Evolutionary conservation across 805 yeast species (phyloP).

Genomic region (Ogataea ganodermae): DNA sequence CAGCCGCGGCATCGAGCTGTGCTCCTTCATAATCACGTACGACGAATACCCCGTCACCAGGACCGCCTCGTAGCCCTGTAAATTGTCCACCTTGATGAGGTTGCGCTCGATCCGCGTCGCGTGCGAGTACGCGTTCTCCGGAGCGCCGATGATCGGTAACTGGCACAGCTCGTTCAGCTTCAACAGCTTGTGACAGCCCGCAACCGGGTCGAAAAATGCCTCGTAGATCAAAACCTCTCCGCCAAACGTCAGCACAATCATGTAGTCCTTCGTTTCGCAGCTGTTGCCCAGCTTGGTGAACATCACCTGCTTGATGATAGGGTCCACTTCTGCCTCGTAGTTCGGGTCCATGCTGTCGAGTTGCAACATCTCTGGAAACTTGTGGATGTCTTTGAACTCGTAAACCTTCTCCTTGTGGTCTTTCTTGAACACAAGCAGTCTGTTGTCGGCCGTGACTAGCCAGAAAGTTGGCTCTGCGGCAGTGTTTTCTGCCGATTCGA

Average conservation of each 20-base stretch:
- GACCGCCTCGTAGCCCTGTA: constrained; percentile 59
- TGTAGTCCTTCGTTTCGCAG: constrained; percentile 54
- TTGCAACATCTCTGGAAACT: constrained; percentile 44
- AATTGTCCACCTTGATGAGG: constrained; percentile 56
- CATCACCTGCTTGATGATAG: constrained; percentile 69
- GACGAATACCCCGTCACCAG: constrained; percentile 77
- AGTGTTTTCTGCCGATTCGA: constrained; percentile 24
- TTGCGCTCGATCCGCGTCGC: constrained; percentile 72
- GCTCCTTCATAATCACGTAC: constrained; percentile 63
- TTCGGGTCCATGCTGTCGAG: constrained; percentile 51
- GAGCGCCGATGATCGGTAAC: constrained; percentile 69
- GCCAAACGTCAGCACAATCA: constrained; percentile 74
- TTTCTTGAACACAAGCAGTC: constrained; percentile 63
- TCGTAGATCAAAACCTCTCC: constrained; percentile 77
- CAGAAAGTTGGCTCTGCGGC: constrained; percentile 51
- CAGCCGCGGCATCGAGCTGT: constrained; percentile 62
- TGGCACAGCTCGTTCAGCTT: constrained; percentile 47
- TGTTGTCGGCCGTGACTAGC: constrained; percentile 75
- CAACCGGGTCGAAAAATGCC: constrained; percentile 43
- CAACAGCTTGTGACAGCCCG: constrained; percentile 41
- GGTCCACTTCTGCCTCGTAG: constrained; percentile 62
- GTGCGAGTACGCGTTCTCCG: constrained; percentile 70
- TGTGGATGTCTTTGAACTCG: constrained; percentile 51
- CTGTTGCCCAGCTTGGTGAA: constrained; percentile 65
- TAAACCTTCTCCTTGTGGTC: constrained; percentile 55